Percentiles rank a stretch among this genome's conserved stretches.
Conservation (phyloP, 805 yeast species). For the Hanseniaspora vineae region DNA sequence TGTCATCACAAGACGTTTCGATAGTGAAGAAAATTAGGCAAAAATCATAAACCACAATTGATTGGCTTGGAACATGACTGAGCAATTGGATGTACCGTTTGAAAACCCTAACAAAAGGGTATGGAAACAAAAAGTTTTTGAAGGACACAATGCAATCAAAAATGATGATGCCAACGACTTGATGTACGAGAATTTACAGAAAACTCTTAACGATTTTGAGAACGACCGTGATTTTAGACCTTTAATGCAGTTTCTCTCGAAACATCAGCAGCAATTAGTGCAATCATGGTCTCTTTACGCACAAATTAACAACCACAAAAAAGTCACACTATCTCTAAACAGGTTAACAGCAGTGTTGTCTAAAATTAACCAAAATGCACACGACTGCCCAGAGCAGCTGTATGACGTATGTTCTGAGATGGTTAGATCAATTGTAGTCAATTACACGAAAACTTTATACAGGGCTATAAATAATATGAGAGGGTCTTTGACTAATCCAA, state of each 20-base stretch:
- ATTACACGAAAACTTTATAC: slow-evolving; percentile 50
- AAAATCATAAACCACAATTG: background rate
- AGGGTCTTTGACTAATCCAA: slow-evolving; percentile 48
- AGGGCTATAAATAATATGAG: slow-evolving; percentile 49
- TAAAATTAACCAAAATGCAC: slow-evolving; percentile 10
- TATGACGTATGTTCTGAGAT: background rate
- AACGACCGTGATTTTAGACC: slow-evolving; percentile 13
- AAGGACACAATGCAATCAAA: slow-evolving; percentile 3
- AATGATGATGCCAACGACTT: slow-evolving; percentile 17
- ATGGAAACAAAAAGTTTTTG: slow-evolving; percentile 3
- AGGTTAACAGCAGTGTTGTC: slow-evolving; percentile 17
- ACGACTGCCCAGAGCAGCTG: background rate
- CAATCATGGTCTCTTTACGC: slow-evolving; percentile 38
- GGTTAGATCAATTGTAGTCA: slow-evolving; percentile 23
- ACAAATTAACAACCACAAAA: slow-evolving; percentile 37
- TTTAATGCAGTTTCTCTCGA: slow-evolving; percentile 22
- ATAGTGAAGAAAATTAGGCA: background rate
- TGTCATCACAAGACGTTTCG: background rate
- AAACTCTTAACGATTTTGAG: slow-evolving; percentile 11
- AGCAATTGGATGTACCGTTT: slow-evolving; percentile 4
- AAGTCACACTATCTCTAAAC: slow-evolving; percentile 32
- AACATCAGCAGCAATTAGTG: slow-evolving; percentile 24
- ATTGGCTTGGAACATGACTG: background rate
- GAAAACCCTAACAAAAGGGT: slow-evolving; percentile 3
- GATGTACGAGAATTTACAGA: slow-evolving; percentile 15